These are phyloP conservation scores for Pseudozyma tsukubaensis DNA, from an alignment of 1,284 basidiomycete genomes.

Conservation along the genomic window DNA sequence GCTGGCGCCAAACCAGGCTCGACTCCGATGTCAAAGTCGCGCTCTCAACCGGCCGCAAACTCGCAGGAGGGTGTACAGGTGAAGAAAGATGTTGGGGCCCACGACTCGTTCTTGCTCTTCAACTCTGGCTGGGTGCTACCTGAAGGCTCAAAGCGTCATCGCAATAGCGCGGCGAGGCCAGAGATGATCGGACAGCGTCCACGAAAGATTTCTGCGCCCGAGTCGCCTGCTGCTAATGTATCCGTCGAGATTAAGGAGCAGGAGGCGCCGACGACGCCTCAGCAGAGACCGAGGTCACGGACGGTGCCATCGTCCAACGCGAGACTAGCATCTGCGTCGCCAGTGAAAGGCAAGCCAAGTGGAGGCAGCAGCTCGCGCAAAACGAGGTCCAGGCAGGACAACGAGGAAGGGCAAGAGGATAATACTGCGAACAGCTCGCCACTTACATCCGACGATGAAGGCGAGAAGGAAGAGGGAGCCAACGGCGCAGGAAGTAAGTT, in stretches of 20 bases:
- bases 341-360: slow-evolving; percentile 2
- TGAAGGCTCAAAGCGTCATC: slow-evolving; percentile 71
- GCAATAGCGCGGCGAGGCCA: slow-evolving; percentile 21
- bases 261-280: slow-evolving; percentile 8
- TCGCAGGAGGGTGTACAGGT: slow-evolving; percentile 72
- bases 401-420: slow-evolving; percentile 8
- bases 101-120: slow-evolving; percentile 83
- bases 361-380: slow-evolving; percentile 10
- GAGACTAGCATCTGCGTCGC: not conserved
- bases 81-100: slow-evolving; percentile 74
- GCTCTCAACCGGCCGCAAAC: slow-evolving; percentile 32
- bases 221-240: slow-evolving; percentile 27
- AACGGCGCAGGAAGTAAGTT: not conserved
- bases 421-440: slow-evolving; percentile 30
- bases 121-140: slow-evolving; percentile 90
- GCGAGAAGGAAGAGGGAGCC: slow-evolving; percentile 2
- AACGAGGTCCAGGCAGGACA: slow-evolving; percentile 4
- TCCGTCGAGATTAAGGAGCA: not conserved
- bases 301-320: slow-evolving; percentile 23
- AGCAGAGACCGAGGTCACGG: slow-evolving; percentile 29
- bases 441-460: slow-evolving; percentile 42
- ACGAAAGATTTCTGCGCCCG: slow-evolving; percentile 48
- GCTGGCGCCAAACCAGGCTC: not conserved
- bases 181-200: slow-evolving; percentile 41
- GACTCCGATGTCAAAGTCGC: slow-evolving; percentile 21